Evolutionary conservation across 2,329 filamentous ascomycete species (phyloP).

Genomic region (Talaromyces albobiverticillius): DNA sequence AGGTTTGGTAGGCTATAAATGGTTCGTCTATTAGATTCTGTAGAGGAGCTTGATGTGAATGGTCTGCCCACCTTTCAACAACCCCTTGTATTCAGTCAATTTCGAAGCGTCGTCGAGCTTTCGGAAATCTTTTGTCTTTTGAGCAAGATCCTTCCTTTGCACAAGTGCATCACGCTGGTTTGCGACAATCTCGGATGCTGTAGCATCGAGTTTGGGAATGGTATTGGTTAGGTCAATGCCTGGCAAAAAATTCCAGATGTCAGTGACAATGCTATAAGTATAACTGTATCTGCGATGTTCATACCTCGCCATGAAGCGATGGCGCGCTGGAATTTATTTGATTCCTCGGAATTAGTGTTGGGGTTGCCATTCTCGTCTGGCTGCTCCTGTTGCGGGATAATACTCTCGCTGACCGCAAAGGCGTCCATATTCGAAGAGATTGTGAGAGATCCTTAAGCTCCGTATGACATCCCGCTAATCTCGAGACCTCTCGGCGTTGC

Average conservation of each 20-base stretch:
- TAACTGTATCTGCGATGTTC: conserved; percentile 18
- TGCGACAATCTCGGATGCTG: conserved; percentile 89
- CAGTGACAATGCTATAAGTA: neutral
- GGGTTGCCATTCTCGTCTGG: conserved; percentile 25
- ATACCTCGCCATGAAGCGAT: conserved; percentile 95
- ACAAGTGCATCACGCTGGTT: conserved; percentile 95
- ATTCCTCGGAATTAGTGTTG: conserved; percentile 50
- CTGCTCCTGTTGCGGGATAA: conserved; percentile 30
- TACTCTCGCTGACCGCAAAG: conserved; percentile 41
- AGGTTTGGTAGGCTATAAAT: conserved; percentile 83
- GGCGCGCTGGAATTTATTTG: conserved; percentile 95
- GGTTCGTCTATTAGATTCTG: neutral
- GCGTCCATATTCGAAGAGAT: conserved; percentile 37
- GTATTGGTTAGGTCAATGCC: conserved; percentile 84
- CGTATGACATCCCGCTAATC: conserved; percentile 9
- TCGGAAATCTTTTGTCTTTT: conserved; percentile 97
- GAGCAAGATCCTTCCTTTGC: conserved; percentile 94
- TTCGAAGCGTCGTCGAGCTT: conserved; percentile 90
- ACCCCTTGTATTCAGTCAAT: conserved; percentile 78
- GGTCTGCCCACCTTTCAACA: conserved; percentile 69
- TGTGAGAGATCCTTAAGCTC: neutral
- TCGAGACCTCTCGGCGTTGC: neutral
- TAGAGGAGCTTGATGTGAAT: conserved; percentile 10
- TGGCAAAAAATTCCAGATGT: conserved; percentile 35
- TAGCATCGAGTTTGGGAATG: conserved; percentile 81